These are phyloP conservation scores for Aspergillus funiculosus DNA, from an alignment of 495 filamentous ascomycete species.

Conservation along the genomic window DNA sequence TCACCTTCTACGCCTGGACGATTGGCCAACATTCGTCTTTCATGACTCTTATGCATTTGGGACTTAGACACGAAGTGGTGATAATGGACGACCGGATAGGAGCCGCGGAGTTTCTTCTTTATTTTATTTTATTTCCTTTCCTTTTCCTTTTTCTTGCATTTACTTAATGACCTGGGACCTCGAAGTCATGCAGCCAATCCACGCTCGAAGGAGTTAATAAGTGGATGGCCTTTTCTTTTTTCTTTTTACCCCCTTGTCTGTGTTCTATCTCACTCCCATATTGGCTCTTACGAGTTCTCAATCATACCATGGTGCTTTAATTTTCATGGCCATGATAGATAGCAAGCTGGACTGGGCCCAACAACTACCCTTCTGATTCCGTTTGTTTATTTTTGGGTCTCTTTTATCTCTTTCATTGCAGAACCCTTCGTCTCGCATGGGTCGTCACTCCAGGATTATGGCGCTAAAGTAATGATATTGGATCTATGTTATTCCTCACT, in stretches of 20 bases:
- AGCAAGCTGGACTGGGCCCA: constrained; percentile 4
- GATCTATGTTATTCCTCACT: constrained; percentile 2
- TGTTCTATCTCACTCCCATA: constrained; percentile 6
- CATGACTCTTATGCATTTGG: constrained; percentile 17
- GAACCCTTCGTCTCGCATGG: constrained; percentile 5
- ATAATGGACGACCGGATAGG: constrained; percentile 13
- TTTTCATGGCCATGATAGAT: constrained; percentile 3
- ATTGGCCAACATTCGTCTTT: constrained; percentile 10
- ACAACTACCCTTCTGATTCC: not conserved
- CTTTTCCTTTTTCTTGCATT: constrained; percentile 9
- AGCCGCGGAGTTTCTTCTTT: constrained; percentile 16
- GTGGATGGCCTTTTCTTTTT: constrained; percentile 6
- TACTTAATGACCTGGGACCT: constrained; percentile 12
- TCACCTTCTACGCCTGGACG: constrained; percentile 18
- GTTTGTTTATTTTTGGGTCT: constrained; percentile 13
- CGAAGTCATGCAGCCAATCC: constrained; percentile 3
- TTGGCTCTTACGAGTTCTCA: constrained; percentile 1
- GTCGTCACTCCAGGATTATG: constrained; percentile 18
- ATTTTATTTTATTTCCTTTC: constrained; percentile 10
- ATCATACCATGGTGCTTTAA: not conserved
- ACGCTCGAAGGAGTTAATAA: constrained; percentile 7
- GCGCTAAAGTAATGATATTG: constrained; percentile 17
- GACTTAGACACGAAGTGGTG: constrained; percentile 17
- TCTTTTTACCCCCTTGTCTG: not conserved
- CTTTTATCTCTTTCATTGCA: constrained; percentile 1